Evolutionary conservation across 139 green algal genomes (phyloP).

Genomic region (Picochlorum sp.): DNA sequence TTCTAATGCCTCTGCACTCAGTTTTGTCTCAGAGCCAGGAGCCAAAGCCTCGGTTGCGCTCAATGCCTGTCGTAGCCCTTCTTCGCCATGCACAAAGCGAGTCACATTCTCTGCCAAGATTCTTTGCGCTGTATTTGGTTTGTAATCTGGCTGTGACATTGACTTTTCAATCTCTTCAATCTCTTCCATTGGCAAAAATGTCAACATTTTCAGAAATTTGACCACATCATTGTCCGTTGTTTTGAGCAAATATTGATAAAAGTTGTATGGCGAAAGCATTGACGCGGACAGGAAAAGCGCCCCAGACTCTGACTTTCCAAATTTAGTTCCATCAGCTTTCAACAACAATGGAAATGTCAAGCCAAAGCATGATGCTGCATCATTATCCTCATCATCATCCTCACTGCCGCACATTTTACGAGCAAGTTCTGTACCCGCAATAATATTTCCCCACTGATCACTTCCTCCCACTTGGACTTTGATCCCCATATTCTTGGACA

Average conservation of each 20-base stretch:
- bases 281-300: constrained; percentile 83
- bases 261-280: constrained; percentile 92
- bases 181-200: constrained; percentile 84
- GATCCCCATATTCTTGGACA: constrained; percentile 68
- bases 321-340: constrained; percentile 88
- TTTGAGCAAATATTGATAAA: constrained; percentile 93
- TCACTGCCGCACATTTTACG: constrained; percentile 47
- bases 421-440: constrained; percentile 78
- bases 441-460: constrained; percentile 99
- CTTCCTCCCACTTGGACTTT: constrained; percentile 84
- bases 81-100: constrained; percentile 89
- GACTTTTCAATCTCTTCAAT: constrained; percentile 49
- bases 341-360: constrained; percentile 88
- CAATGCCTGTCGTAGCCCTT: constrained; percentile 78
- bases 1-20: constrained; percentile 74
- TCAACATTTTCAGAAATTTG: constrained; percentile 87
- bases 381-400: not conserved
- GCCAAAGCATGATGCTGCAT: constrained; percentile 48
- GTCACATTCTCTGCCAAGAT: constrained; percentile 89
- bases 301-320: constrained; percentile 89
- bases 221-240: constrained; percentile 30
- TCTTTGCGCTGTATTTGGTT: constrained; percentile 81
- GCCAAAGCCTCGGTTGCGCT: constrained; percentile 74
- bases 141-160: constrained; percentile 57
- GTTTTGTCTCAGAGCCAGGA: constrained; percentile 64